Conservation (phyloP, 73 alveolate species). For the Effrenium voratum region DNA sequence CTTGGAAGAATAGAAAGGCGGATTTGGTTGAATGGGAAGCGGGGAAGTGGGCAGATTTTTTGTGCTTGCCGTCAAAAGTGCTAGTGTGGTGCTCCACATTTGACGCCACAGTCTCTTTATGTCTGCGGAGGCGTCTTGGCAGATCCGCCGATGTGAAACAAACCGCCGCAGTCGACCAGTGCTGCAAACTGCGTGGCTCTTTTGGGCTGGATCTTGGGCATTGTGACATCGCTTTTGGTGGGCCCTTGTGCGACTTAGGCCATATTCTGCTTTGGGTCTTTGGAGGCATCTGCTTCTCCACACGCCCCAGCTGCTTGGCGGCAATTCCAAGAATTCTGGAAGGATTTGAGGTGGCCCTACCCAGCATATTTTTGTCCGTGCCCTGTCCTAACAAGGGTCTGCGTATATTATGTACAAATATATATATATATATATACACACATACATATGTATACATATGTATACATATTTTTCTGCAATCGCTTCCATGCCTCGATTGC, state of each 20-base stretch:
- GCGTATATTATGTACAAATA: too few relatives aligned
- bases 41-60: too few relatives aligned
- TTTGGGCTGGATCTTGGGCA: background rate
- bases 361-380: background rate
- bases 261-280: slow-evolving; percentile 80
- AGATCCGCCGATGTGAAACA: too few relatives aligned
- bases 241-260: background rate
- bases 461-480: background rate
- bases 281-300: slow-evolving; percentile 77
- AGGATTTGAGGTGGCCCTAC: background rate
- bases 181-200: too few relatives aligned
- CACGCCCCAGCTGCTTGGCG: slow-evolving; percentile 54
- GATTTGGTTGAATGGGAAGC: too few relatives aligned
- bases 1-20: background rate
- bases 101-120: too few relatives aligned
- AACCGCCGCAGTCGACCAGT: too few relatives aligned
- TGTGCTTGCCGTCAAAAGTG: too few relatives aligned
- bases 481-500: background rate
- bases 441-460: background rate
- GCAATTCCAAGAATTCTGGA: background rate
- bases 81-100: too few relatives aligned
- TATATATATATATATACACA: too few relatives aligned
- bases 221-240: background rate
- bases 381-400: too few relatives aligned
- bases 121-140: too few relatives aligned